Evolutionary conservation across 2,329 filamentous ascomycete species (phyloP), one percentile per base, ranked within the genome.

Genomic region (Golovinomyces cichoracearum): DNA sequence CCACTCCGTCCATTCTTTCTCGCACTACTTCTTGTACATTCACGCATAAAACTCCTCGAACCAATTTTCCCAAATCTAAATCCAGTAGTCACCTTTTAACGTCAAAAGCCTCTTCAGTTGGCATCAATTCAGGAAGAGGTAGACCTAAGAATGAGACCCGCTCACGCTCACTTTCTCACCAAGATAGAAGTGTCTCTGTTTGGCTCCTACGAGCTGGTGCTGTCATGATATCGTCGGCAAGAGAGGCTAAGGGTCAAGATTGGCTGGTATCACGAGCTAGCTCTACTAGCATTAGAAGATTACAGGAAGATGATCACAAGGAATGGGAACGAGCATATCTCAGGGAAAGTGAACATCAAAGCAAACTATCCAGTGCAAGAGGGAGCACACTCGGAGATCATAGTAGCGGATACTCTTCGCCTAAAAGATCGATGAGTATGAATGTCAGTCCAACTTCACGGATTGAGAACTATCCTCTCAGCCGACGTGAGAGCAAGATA

Each of bases 191-290:
- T 50, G 69, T 76, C 55, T 72, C 70, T 50, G 76, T 79, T 61
- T 81, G 77, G 76, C 63, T 81, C 42, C 65, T 78, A 22, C 69
- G 76, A 26, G 70, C 75, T 0, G 76, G 76, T 44, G 74, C 74
- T 5, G 58, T 77, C 44, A 71, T 81, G 55, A 71, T 71, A 50
- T 70, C 68, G 47, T 73, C 76, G 58, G 67, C 75, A 17, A 66
- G 76, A 50, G 77, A 81, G 58, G 76, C 66, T 56, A 80, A 80
- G 61, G 78, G 78, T 13, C 76, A 81, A 61, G 64, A 71, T 13
- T 82, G 78, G 78, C 68, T 82, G 19, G 65, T 73, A n/a, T 73
- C 74, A 22, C 68, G 74, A 44, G 73, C 71, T 49, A 78, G 74
- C 58, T 78, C 75, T 1, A 80, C 74, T 7, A 77, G 71, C 57